phyloP scores from a whole-genome alignment of 2,329 filamentous ascomycete species.

The Apiospora koreana region DNA sequence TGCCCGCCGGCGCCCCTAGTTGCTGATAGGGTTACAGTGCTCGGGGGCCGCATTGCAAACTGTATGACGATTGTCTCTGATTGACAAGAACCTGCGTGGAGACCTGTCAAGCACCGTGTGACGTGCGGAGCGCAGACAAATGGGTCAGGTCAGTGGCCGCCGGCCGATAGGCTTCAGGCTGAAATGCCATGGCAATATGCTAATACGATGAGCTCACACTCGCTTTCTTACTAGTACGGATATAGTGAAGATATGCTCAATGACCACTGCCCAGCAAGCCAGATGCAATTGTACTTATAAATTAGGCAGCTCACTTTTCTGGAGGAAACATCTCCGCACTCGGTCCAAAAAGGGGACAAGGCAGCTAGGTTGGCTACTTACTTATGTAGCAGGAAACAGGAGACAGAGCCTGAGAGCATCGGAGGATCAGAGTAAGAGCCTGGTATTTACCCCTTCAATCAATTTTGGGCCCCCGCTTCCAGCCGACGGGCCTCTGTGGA shows the following conservation, averaged over 20 bases:
- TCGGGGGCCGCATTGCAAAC: background rate
- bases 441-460: background rate
- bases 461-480: background rate
- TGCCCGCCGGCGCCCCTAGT: background rate
- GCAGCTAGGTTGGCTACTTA: no score
- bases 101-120: background rate
- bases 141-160: background rate
- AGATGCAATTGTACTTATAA: background rate
- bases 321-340: background rate
- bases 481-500: background rate
- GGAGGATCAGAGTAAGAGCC: background rate
- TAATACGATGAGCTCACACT: background rate
- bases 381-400: background rate
- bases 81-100: background rate
- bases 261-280: background rate
- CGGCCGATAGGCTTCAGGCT: background rate
- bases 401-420: background rate
- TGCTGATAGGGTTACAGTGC: conserved; percentile 2
- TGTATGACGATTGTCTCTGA: conserved; percentile 2
- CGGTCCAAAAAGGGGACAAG: background rate
- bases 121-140: background rate
- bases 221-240: background rate
- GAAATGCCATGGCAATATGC: background rate
- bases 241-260: background rate
- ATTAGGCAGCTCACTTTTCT: background rate